A percentile compares a stretch with the other conserved stretches of the same genome.
Evolutionary conservation across 257 asterid genomes (phyloP).

Genomic region (Solanum chmielewskii): DNA sequence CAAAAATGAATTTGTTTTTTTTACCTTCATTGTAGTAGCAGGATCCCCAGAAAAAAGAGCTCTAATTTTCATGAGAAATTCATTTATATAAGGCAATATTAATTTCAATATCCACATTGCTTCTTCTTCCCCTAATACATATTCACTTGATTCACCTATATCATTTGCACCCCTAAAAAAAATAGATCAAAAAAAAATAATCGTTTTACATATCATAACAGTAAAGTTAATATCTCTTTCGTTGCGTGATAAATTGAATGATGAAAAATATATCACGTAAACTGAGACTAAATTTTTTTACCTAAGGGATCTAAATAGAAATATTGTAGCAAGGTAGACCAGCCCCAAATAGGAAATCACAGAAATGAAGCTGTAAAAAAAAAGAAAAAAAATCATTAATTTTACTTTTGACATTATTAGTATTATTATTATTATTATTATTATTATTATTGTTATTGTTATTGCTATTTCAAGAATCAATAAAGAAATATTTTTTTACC

Average conservation of each 20-base stretch:
- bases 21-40: conserved; percentile 87
- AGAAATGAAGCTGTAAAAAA: conserved; percentile 62
- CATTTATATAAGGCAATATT: conserved; percentile 62
- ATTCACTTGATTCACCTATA: conserved; percentile 20
- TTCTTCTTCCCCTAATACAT: conserved; percentile 76
- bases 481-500: neutral
- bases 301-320: conserved; percentile 82
- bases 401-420: neutral
- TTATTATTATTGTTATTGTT: neutral
- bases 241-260: neutral
- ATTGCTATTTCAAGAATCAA: neutral
- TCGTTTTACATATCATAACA: neutral
- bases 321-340: conserved; percentile 72
- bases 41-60: conserved; percentile 99
- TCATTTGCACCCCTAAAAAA: conserved; percentile 30
- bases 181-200: neutral
- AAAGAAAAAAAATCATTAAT: neutral
- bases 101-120: conserved; percentile 59
- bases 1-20: neutral
- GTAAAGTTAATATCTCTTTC: neutral
- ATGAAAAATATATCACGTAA: neutral
- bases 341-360: conserved; percentile 74
- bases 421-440: neutral
- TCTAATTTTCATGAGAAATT: conserved; percentile 53
- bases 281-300: neutral